Evolutionary conservation across 108 stramenopile genomes (phyloP), one percentile per base, ranked within the genome.

Genomic region (Skeletonema menzelii): DNA sequence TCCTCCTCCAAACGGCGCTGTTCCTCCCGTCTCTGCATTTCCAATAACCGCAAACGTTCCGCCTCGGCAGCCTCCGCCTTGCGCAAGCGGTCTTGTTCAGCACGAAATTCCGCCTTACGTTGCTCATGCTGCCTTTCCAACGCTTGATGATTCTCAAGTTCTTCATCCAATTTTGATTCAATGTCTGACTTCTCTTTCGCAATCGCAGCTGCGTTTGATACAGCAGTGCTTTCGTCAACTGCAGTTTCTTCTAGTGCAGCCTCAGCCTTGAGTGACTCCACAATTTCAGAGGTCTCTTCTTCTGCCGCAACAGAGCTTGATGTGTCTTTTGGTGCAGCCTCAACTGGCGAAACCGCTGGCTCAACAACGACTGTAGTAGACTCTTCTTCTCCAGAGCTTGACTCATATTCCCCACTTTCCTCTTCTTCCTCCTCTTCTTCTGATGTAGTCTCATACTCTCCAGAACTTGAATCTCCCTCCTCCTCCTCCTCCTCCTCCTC

Each of bases 91-190:
- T 61, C 26, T 55, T 56, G 34, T 27, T 66, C 65, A 5, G 37
- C 35, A 59, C 69, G 72, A 42, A 80, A 80, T 61, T 80, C 79
- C n/a, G 55, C n/a, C 56, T 80, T 68, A 27, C 79, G 72, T 42
- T 65, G 63, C 28, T 73, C 38, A 35, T 80, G 79, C 30, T 73
- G 62, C 49, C 58, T 8, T 26, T 80, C 79, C 27, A 80, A 60
- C 28, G 32, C 59, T 3, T 56, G 56, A 10, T 80, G 79, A 57
- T 60, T 60, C 27, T 69, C 47, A 68, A 80, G 58, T 59, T 80
- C 79, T 8, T 47, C 5, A 56, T 80, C 79, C 27, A 80, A 62
- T 38, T 73, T 72, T 11, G 60, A 46, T 37, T 80, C 37, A 31
- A 80, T 27, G 6, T 67, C 65, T 40, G 62, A 42, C 56, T 67